phyloP scores from a whole-genome alignment of 345 rosid genomes.

The Boechera divaricarpa region DNA sequence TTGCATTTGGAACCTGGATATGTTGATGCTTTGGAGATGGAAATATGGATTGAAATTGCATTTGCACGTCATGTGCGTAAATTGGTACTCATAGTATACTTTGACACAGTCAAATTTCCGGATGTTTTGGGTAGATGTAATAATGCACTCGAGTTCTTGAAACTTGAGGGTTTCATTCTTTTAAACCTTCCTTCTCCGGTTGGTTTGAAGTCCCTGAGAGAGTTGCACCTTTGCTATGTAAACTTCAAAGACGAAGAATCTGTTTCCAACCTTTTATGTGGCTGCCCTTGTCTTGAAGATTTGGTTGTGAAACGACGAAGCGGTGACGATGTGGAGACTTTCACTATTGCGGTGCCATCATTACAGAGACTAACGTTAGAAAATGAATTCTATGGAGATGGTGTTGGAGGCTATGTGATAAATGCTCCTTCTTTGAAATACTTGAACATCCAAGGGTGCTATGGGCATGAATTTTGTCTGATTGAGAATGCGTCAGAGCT shows the following conservation, averaged over 20 bases:
- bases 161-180: neutral
- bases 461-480: neutral
- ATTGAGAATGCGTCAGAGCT: slow-evolving; percentile 21
- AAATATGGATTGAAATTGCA: slow-evolving; percentile 5
- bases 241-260: neutral
- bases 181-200: slow-evolving; percentile 7
- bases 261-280: neutral
- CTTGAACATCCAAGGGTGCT: neutral
- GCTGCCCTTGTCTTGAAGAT: slow-evolving; percentile 21
- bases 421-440: slow-evolving; percentile 22
- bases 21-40: neutral
- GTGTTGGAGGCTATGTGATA: slow-evolving; percentile 23
- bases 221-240: neutral
- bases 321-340: neutral
- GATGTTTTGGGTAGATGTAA: neutral
- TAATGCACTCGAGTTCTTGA: slow-evolving; percentile 2
- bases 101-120: neutral
- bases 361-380: slow-evolving; percentile 6
- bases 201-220: neutral
- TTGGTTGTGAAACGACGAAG: neutral
- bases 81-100: neutral
- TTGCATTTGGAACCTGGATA: neutral
- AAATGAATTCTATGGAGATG: no score
- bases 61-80: slow-evolving; percentile 9
- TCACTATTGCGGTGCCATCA: neutral